Percentiles rank a stretch among this genome's conserved stretches.
Conservation (phyloP, 495 filamentous ascomycete species). For the Neurospora sp. region DNA sequence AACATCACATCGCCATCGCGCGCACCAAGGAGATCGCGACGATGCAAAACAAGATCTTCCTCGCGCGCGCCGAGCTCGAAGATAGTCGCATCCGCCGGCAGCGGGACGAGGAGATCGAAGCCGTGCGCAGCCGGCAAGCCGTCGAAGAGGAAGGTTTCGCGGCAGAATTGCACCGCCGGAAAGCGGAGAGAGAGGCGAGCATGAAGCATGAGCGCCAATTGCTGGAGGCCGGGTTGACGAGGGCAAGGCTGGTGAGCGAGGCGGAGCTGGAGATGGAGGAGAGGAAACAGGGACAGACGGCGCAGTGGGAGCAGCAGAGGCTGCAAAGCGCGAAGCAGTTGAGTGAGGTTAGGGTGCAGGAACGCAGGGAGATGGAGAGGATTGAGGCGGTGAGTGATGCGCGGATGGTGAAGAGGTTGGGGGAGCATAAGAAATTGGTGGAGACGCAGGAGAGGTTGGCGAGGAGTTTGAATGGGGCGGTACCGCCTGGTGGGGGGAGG, state of each 20-base stretch:
- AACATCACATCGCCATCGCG: conserved; percentile 25
- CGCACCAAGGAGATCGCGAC: conserved; percentile 32
- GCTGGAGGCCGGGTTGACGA: conserved; percentile 27
- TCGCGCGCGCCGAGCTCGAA: conserved; percentile 33
- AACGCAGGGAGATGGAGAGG: conserved; percentile 32
- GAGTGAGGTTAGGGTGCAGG: conserved; percentile 27
- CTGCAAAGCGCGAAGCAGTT: conserved; percentile 28
- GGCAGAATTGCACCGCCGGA: conserved; percentile 12
- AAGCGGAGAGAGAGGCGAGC: conserved; percentile 19
- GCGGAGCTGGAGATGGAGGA: conserved; percentile 29
- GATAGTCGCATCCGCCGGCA: conserved; percentile 28
- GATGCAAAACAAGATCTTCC: conserved; percentile 33
- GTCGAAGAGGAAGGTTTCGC: conserved; percentile 17
- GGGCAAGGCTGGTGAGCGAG: conserved; percentile 27
- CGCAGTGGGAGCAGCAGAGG: conserved; percentile 31
- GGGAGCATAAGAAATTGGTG: conserved; percentile 36
- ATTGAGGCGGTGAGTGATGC: conserved; percentile 27
- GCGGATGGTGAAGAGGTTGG: conserved; percentile 23
- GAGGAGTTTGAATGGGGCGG: conserved; percentile 22
- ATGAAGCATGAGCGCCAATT: conserved; percentile 28
- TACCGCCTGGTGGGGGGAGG: conserved; percentile 6
- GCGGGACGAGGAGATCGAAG: conserved; percentile 25
- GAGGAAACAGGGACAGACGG: conserved; percentile 20
- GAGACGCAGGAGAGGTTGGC: conserved; percentile 34
- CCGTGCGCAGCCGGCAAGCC: conserved; percentile 21